Evolutionary conservation across 2,329 filamentous ascomycete species (phyloP).

Genomic region (Phyllosticta paracitricarpa): DNA sequence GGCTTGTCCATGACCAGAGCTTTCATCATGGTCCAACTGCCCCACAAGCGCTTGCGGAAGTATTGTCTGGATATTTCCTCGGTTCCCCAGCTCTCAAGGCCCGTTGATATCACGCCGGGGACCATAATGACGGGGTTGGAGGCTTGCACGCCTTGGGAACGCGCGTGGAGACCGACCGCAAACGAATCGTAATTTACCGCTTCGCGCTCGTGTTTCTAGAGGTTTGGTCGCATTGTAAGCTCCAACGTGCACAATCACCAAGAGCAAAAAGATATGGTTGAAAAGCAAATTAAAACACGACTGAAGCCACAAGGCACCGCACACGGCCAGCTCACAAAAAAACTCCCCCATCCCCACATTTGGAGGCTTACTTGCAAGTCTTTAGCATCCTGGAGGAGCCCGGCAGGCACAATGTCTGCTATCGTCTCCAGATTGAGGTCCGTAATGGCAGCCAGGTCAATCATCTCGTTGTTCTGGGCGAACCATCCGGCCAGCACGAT

Average conservation of each 20-base stretch:
- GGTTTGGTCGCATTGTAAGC: not conserved
- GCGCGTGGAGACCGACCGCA: conserved; percentile 74
- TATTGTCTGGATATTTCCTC: conserved; percentile 69
- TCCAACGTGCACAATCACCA: not conserved
- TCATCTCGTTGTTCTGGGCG: conserved; percentile 78
- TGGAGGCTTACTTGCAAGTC: conserved; percentile 61
- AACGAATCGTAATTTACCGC: conserved; percentile 90
- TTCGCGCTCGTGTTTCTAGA: conserved; percentile 73
- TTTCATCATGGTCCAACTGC: conserved; percentile 98
- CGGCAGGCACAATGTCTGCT: conserved; percentile 78
- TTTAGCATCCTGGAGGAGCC: conserved; percentile 73
- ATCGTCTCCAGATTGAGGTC: conserved; percentile 73
- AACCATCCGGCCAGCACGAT: conserved; percentile 84
- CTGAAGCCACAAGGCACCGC: not conserved
- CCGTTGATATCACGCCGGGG: conserved; percentile 93
- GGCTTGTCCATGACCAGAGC: conserved; percentile 89
- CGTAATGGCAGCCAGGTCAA: conserved; percentile 65
- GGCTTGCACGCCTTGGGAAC: conserved; percentile 67
- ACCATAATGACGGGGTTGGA: conserved; percentile 93
- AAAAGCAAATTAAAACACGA: not conserved
- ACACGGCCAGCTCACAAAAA: not conserved
- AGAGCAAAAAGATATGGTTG: not conserved
- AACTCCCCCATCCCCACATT: conserved; percentile 5
- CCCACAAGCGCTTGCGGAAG: conserved; percentile 91
- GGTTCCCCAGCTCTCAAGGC: conserved; percentile 93